Evolutionary conservation across 106 monocot species (phyloP).

Genomic region (Cymbidium sinense): DNA sequence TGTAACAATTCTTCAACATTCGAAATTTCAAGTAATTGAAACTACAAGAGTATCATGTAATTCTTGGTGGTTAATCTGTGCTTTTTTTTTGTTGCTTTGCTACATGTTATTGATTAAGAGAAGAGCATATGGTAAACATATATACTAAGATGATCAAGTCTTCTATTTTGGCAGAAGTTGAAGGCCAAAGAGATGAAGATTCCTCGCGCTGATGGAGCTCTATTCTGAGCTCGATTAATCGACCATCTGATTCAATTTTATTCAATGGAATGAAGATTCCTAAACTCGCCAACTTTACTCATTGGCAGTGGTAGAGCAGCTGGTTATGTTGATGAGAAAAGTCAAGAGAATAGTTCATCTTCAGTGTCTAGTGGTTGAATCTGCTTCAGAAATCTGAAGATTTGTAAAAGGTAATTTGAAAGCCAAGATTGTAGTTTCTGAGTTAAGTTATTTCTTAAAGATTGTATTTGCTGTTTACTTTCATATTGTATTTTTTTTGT

Average conservation of each 20-base stretch:
- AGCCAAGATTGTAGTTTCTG: background rate
- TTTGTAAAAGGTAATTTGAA: background rate
- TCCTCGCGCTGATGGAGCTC: constrained; percentile 35
- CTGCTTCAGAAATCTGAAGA: background rate
- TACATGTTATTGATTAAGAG: background rate
- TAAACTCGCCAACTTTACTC: constrained; percentile 27
- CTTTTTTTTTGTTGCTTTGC: too few species aligned
- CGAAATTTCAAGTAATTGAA: too few species aligned
- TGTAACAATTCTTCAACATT: too few species aligned
- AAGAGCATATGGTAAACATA: background rate
- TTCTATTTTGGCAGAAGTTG: constrained; percentile 29
- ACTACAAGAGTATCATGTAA: too few species aligned
- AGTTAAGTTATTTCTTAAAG: background rate
- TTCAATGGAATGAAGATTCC: constrained; percentile 72
- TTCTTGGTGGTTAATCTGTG: too few species aligned
- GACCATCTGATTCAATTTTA: constrained; percentile 47
- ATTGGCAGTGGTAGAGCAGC: constrained; percentile 69
- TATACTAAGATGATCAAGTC: background rate
- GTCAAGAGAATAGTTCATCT: too few species aligned
- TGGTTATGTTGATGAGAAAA: constrained; percentile 56
- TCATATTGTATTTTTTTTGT: too few species aligned
- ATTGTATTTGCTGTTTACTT: too few species aligned
- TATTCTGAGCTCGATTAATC: constrained; percentile 36
- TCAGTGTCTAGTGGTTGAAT: too few species aligned
- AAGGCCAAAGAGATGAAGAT: constrained; percentile 26